Percentiles rank a stretch among this genome's conserved stretches.
Conservation (phyloP, 2,329 filamentous ascomycete species). For the Plectosphaerella sp. region DNA sequence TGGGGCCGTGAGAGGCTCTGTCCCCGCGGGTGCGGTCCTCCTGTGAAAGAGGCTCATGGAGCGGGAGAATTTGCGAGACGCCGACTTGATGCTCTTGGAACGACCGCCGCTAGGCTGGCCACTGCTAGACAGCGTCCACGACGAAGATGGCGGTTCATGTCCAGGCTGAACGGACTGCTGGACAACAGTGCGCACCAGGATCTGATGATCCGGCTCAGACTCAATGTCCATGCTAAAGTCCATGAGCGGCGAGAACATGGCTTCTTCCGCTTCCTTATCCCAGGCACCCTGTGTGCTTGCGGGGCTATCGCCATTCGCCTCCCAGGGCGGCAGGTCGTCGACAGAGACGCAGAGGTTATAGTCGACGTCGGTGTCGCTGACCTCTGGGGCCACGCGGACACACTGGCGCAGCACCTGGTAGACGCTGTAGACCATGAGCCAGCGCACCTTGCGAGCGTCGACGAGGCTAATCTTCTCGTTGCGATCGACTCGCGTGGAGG, state of each 20-base stretch:
- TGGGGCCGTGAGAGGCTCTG: constrained; percentile 11
- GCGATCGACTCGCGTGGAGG: constrained; percentile 49
- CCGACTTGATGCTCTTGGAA: constrained; percentile 11
- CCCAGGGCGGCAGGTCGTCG: constrained; percentile 41
- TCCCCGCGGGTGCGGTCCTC: constrained; percentile 14
- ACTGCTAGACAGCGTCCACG: constrained; percentile 3
- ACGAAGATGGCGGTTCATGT: neutral
- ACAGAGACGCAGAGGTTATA: constrained; percentile 52
- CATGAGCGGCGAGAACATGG: constrained; percentile 1
- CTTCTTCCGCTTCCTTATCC: neutral
- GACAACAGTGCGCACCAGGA: constrained; percentile 29
- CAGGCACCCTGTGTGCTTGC: neutral
- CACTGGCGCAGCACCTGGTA: constrained; percentile 68
- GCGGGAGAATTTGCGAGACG: constrained; percentile 22
- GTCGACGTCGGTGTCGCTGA: constrained; percentile 49
- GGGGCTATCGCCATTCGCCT: neutral
- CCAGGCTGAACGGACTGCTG: neutral
- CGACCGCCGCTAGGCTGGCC: constrained; percentile 18
- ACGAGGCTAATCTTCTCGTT: constrained; percentile 51
- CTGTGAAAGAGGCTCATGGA: constrained; percentile 24
- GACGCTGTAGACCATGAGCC: constrained; percentile 70
- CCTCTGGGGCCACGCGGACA: constrained; percentile 56
- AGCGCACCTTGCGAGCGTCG: constrained; percentile 73
- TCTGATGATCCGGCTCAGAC: constrained; percentile 53
- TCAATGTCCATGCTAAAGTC: constrained; percentile 34